A percentile compares a stretch with the other conserved stretches of the same genome.
These are phyloP conservation scores for Xanthoconium separans DNA, from an alignment of 1,284 basidiomycete species.

Conservation along the genomic window DNA sequence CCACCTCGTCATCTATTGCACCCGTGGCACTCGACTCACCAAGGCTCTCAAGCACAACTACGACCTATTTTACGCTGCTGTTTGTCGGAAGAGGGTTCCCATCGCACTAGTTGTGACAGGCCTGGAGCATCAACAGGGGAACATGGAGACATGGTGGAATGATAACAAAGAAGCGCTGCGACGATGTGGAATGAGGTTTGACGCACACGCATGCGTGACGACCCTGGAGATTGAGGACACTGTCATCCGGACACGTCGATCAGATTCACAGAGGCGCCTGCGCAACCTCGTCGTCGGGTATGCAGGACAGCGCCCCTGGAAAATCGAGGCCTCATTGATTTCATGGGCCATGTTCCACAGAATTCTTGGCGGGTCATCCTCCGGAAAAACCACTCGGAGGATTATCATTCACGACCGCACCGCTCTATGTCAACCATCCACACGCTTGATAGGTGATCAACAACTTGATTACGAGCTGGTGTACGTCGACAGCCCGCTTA, in stretches of 20 bases:
- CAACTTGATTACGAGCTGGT: not conserved
- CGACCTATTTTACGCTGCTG: constrained; percentile 15
- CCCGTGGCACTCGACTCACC: constrained; percentile 22
- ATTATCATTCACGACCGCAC: not conserved
- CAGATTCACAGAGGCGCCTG: not conserved
- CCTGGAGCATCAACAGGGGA: not conserved
- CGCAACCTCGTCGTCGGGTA: not conserved
- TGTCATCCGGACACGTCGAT: not conserved
- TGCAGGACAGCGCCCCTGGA: not conserved
- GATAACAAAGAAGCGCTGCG: not conserved
- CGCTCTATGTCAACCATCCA: not conserved
- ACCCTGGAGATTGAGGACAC: not conserved
- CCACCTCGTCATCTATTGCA: constrained; percentile 34
- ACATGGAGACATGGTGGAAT: constrained; percentile 6
- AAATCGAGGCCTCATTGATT: not conserved
- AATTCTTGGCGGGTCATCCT: not conserved
- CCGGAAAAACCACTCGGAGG: not conserved
- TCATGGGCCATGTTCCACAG: not conserved
- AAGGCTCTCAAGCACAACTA: constrained; percentile 19
- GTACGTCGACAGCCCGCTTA: not conserved
- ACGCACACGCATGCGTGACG: constrained; percentile 5
- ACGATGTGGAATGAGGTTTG: constrained; percentile 1
- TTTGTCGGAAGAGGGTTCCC: constrained; percentile 18
- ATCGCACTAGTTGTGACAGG: constrained; percentile 21
- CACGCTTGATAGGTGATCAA: not conserved